These are phyloP conservation scores for Corylus avellana DNA, from an alignment of 306 rosid species.

Conservation along the genomic window DNA sequence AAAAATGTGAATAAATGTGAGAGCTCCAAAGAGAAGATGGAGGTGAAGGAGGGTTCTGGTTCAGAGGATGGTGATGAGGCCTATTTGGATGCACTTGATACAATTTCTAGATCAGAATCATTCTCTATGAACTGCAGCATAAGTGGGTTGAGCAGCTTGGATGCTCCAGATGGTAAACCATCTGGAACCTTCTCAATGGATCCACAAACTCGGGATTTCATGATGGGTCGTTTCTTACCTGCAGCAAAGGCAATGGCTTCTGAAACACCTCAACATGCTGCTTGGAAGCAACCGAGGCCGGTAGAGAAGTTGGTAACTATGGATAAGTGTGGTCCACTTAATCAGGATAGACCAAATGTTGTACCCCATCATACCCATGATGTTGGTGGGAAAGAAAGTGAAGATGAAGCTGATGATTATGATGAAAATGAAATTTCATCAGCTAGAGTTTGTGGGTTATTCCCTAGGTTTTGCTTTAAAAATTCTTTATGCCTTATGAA, in stretches of 20 bases:
- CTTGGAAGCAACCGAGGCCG: slow-evolving; percentile 55
- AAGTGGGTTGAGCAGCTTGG: slow-evolving; percentile 72
- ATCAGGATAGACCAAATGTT: slow-evolving; percentile 36
- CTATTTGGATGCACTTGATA: slow-evolving; percentile 63
- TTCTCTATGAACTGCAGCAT: slow-evolving; percentile 67
- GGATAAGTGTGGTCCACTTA: slow-evolving; percentile 35
- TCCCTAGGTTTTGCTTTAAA: slow-evolving; percentile 52
- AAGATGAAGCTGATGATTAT: slow-evolving; percentile 45
- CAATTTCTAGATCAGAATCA: slow-evolving; percentile 78
- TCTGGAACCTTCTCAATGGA: slow-evolving; percentile 53
- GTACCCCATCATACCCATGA: slow-evolving; percentile 38
- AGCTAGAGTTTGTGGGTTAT: slow-evolving; percentile 50
- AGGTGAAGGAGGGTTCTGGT: slow-evolving; percentile 36
- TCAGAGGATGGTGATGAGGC: slow-evolving; percentile 63
- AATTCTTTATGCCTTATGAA: slow-evolving; percentile 42
- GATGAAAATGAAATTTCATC: slow-evolving; percentile 34
- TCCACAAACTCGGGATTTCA: slow-evolving; percentile 62
- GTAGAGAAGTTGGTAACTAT: slow-evolving; percentile 31
- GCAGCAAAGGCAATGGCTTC: slow-evolving; percentile 89
- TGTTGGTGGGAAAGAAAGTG: slow-evolving; percentile 44
- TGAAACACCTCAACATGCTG: slow-evolving; percentile 52
- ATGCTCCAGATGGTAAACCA: slow-evolving; percentile 46
- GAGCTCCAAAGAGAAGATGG: slow-evolving; percentile 28
- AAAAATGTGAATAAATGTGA: slow-evolving; percentile 30
- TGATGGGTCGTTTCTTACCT: slow-evolving; percentile 82